These are phyloP conservation scores for Ambrosiella xylebori DNA, from an alignment of 2,329 filamentous ascomycete genomes.

Conservation along the genomic window DNA sequence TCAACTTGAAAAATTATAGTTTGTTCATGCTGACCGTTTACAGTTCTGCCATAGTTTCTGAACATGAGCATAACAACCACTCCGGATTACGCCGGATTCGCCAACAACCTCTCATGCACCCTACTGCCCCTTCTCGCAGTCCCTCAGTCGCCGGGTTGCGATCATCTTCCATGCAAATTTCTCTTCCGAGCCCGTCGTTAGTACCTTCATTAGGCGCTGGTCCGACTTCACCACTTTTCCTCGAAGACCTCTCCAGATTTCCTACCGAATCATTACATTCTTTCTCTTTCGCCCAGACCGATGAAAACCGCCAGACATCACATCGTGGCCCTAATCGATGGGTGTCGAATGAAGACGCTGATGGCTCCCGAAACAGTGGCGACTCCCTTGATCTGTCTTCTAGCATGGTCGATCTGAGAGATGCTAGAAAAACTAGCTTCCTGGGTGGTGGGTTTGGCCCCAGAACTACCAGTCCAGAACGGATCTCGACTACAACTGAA, in stretches of 20 bases:
- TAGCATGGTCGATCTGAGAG: constrained; percentile 15
- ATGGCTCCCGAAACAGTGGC: constrained; percentile 49
- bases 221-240: constrained; percentile 56
- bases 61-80: constrained; percentile 72
- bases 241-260: constrained; percentile 81
- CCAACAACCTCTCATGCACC: constrained; percentile 57
- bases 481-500: background rate
- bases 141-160: constrained; percentile 42
- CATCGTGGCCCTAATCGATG: constrained; percentile 35
- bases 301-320: constrained; percentile 82
- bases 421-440: constrained; percentile 1
- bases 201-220: constrained; percentile 34
- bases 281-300: constrained; percentile 93
- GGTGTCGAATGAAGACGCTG: constrained; percentile 68
- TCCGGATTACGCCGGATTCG: constrained; percentile 87
- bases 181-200: constrained; percentile 38
- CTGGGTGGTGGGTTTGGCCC: constrained; percentile 5
- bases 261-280: constrained; percentile 93
- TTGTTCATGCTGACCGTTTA: constrained; percentile 2
- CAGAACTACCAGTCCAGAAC: constrained; percentile 11
- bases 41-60: constrained; percentile 67
- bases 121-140: constrained; percentile 45
- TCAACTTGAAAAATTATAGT: background rate
- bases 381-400: constrained; percentile 88
- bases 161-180: constrained; percentile 53